These are phyloP conservation scores for Cutaneotrichosporon cutaneum DNA, from an alignment of 1,284 basidiomycete species.

Conservation along the genomic window DNA sequence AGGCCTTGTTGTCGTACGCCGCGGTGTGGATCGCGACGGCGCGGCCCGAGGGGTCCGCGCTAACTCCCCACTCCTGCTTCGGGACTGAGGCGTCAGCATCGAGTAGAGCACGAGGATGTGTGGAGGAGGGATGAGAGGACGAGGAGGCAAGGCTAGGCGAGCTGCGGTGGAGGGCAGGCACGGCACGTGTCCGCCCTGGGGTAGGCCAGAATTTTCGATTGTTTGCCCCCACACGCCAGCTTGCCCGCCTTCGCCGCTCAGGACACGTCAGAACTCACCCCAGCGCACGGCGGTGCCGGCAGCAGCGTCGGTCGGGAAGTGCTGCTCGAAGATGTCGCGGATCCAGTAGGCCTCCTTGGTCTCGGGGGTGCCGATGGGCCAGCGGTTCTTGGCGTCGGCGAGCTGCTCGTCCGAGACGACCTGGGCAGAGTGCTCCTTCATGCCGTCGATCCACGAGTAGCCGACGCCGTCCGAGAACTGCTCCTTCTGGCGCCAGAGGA, in stretches of 20 bases:
- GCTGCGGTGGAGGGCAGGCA: conserved; percentile 18
- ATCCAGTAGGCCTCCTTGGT: conserved; percentile 98
- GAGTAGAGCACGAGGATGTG: not conserved
- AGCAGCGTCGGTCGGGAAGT: conserved; percentile 80
- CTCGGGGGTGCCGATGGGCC: conserved; percentile 79
- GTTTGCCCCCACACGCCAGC: not conserved
- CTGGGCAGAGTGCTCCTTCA: conserved; percentile 82
- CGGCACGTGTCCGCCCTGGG: not conserved
- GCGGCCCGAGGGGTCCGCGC: conserved; percentile 89
- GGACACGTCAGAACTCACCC: conserved; percentile 35
- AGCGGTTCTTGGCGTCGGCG: conserved; percentile 70
- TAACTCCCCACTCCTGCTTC: conserved; percentile 82
- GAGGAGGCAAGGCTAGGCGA: no score
- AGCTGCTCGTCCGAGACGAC: conserved; percentile 80
- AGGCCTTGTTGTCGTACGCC: conserved; percentile 61
- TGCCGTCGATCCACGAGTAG: conserved; percentile 99
- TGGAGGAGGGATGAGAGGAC: not conserved
- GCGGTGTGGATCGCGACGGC: conserved; percentile 94
- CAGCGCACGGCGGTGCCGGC: conserved; percentile 88
- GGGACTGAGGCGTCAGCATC: conserved; percentile 57
- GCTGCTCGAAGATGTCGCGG: conserved; percentile 87
- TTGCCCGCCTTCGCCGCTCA: not conserved
- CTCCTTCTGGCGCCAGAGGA: conserved; percentile 99
- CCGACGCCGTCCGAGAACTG: conserved; percentile 99
- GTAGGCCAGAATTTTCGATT: not conserved